Base-by-base conservation (phyloP, 163 green algal genomes). In the Scenedesmus sp. region DNA sequence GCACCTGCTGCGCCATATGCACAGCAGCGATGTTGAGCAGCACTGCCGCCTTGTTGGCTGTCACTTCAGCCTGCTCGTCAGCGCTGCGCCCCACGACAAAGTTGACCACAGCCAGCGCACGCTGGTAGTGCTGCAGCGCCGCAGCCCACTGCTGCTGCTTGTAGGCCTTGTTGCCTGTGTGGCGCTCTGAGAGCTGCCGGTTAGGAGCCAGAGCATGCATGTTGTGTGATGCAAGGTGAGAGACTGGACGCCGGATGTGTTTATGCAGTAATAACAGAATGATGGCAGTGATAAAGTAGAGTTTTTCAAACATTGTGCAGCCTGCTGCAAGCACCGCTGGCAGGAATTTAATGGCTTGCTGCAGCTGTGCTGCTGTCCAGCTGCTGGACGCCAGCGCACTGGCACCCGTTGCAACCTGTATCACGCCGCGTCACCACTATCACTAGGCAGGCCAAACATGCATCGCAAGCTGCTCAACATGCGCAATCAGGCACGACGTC, bases 11-110 rank as follows among this genome's bases (percentile, higher is more conserved):
- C 46, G 74, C 90, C 73, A 94, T 84, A 56, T 95, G 93, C 18
- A 94, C 93, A n/a, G 93, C 93, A 52, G 88, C 92, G 9, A 94
- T 94, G 89, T 94, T 94, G 10, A 94, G 85, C 73, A 91, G 84
- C 18, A 90, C 82, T 15, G 83, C 62, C 0, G 88, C 88, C 55
- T 82, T 90, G 85, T 94, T 94, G 23, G 76, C 23, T 4, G 74
- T 6, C 34, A 95, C 88, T 56, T 95, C 93, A 4, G 81, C 92
- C 86, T 95, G 89, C 46, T 95, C 93, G 34, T 95, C 67, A 23
- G 82, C 20, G 57, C 20, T 92, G 13, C 15, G 20, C 8, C 74
- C 87, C 54, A 82, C 81, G 26, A 95, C 88, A 91, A 95, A 92
- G 46, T 94, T 84, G 10, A 95, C 92, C 76, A 95, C 90, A 4